Conservation (phyloP, 2,329 filamentous ascomycete genomes). For the Ascochyta koolunga region DNA sequence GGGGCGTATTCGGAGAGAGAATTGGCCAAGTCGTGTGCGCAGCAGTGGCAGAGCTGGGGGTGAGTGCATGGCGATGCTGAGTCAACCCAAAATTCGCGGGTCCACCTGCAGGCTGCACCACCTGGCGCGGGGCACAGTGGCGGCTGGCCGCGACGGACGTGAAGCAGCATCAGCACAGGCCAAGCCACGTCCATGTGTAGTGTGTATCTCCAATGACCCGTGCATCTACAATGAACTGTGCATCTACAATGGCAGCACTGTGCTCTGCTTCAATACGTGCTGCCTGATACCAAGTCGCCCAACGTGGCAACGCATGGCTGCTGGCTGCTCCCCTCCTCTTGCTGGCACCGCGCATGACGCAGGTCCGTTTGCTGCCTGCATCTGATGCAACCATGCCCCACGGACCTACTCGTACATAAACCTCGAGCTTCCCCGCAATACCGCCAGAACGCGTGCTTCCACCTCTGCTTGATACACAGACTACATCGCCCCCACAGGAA, state of each 20-base stretch:
- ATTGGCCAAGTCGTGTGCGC: conserved; percentile 32
- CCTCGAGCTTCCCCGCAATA: conserved; percentile 7
- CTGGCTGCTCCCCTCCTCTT: background rate
- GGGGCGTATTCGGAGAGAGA: conserved; percentile 10
- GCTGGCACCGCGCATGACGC: background rate
- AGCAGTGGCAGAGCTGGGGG: conserved; percentile 26
- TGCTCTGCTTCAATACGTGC: no score
- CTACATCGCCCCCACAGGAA: background rate
- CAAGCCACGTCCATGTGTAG: conserved; percentile 15
- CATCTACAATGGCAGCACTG: no score
- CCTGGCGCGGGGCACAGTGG: conserved; percentile 12
- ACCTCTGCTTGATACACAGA: background rate
- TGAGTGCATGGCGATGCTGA: conserved; percentile 37
- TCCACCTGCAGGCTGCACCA: conserved; percentile 5
- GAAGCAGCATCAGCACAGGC: conserved; percentile 32
- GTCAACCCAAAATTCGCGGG: conserved; percentile 31
- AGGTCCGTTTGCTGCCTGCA: conserved; percentile 13
- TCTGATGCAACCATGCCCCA: conserved; percentile 3
- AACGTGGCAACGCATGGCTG: background rate
- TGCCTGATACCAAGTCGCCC: no score
- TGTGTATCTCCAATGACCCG: no score
- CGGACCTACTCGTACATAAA: conserved; percentile 8
- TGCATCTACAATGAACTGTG: no score
- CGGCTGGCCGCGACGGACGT: conserved; percentile 22
- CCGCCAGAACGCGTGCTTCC: background rate